Evolutionary conservation across 352 stramenopile species (phyloP).

Genomic region (Pythium apleroticum): DNA sequence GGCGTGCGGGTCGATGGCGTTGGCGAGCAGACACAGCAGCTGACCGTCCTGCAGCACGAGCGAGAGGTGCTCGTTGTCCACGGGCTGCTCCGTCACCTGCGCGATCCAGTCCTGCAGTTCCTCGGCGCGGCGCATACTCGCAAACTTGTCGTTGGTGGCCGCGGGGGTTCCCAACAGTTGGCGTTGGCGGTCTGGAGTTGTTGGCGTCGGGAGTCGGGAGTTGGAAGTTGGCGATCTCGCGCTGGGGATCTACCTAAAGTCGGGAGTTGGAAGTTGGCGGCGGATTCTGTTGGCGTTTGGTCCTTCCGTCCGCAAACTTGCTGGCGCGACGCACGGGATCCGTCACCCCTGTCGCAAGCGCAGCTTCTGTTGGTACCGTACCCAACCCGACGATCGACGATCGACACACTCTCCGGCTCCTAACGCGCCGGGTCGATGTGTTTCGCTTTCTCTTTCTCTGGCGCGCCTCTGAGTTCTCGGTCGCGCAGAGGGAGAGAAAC

Average conservation of each 20-base stretch:
- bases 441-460: background rate
- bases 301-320: background rate
- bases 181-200: background rate
- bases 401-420: background rate
- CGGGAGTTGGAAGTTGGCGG: background rate
- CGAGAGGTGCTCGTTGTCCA: slow-evolving; percentile 76
- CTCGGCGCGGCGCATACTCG: slow-evolving; percentile 67
- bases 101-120: slow-evolving; percentile 86
- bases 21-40: slow-evolving; percentile 83
- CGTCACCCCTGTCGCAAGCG: slow-evolving; percentile 6
- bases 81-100: slow-evolving; percentile 68
- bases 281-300: background rate
- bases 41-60: slow-evolving; percentile 84
- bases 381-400: slow-evolving; percentile 2
- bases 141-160: background rate
- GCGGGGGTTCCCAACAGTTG: background rate
- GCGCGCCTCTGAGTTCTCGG: background rate
- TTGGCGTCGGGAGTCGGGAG: background rate
- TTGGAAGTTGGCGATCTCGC: background rate
- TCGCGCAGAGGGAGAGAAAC: background rate
- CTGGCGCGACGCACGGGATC: slow-evolving; percentile 6
- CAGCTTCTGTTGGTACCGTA: slow-evolving; percentile 3
- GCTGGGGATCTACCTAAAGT: background rate
- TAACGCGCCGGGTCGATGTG: background rate
- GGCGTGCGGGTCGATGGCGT: slow-evolving; percentile 71